phyloP scores from a whole-genome alignment of 805 yeast genomes.

The Schwanniomyces vanrijiae region DNA sequence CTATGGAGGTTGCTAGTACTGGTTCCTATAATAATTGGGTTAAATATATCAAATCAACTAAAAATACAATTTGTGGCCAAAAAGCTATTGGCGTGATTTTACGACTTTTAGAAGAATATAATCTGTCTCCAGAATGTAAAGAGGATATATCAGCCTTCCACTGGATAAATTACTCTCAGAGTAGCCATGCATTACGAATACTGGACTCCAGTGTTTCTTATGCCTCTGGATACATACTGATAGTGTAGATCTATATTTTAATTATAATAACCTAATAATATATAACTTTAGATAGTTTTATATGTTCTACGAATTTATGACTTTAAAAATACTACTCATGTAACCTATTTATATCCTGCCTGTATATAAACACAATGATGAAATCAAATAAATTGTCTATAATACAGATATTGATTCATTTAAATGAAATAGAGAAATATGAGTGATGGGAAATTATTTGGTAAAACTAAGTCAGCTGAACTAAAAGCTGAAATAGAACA shows the following conservation, averaged over 20 bases:
- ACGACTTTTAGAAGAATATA: conserved; percentile 45
- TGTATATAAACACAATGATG: neutral
- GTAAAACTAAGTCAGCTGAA: conserved; percentile 39
- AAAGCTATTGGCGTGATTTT: conserved; percentile 73
- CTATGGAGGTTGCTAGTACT: conserved; percentile 58
- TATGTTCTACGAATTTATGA: neutral
- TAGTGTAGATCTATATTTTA: neutral
- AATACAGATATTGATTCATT: neutral
- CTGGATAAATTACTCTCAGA: conserved; percentile 84
- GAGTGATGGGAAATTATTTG: conserved; percentile 41
- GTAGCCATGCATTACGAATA: conserved; percentile 48
- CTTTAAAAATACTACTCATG: neutral
- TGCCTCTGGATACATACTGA: conserved; percentile 66
- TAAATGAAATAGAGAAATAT: conserved; percentile 10
- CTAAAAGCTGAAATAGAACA: conserved; percentile 42
- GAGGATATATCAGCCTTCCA: conserved; percentile 30
- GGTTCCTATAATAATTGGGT: conserved; percentile 65
- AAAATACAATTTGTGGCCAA: conserved; percentile 93
- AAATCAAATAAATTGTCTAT: neutral
- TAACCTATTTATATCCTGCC: neutral
- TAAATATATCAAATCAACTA: conserved; percentile 64
- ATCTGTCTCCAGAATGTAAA: conserved; percentile 2
- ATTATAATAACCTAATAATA: neutral
- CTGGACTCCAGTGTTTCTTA: conserved; percentile 87
- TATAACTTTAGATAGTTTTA: neutral